Evolutionary conservation across 1,284 basidiomycete genomes (phyloP), one percentile per base, ranked within the genome.

Genomic region (Sporisorium reilianum): DNA sequence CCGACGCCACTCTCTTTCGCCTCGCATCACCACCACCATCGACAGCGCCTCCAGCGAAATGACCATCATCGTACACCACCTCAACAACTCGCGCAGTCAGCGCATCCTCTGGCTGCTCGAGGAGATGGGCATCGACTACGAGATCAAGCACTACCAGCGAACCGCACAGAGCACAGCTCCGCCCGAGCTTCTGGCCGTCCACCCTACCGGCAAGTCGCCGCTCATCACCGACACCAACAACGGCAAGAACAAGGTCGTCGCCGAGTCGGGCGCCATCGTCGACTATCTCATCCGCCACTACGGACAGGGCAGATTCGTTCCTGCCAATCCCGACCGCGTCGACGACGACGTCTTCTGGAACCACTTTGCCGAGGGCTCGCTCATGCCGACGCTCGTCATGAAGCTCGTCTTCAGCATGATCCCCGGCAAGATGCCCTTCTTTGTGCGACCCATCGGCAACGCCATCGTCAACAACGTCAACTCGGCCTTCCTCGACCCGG

Each of bases 101-200:
- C 78, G 83, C 22, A 66, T 84, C 38, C 81, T 84, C 20, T 83
- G 82, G 82, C 52, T 84, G 34, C 78, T 84, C 48, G 83, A 84
- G 65, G 82, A 84, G 70, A 75, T 84, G 55, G 78, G 63, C 26
- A 51, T 83, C 42, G 71, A 67, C 16, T 84, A 84, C 55, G 72
- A 79, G 66, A 78, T 84, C 66, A 78, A 83, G 50, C 67, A 69
- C 57, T 81, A 84, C 64, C 22, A 77, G 58, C 75, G 83, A 28
- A 74, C 70, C 11, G 38, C 78, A 3, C 69, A 71, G 50, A 64
- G 65, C 48, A 70, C 61, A 2, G 83, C 83, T 2, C 83, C 83
- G 18, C 57, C 71, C 42, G 64, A 71, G 42, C 78, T 84, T 12
- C 53, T 63, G 16, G 67, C 77, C 2, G 69, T 84, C 12, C 80